A percentile compares a stretch with the other conserved stretches of the same genome.
These are phyloP conservation scores for Moniliophthora roreri DNA, from an alignment of 1,284 basidiomycete genomes.

Conservation along the genomic window DNA sequence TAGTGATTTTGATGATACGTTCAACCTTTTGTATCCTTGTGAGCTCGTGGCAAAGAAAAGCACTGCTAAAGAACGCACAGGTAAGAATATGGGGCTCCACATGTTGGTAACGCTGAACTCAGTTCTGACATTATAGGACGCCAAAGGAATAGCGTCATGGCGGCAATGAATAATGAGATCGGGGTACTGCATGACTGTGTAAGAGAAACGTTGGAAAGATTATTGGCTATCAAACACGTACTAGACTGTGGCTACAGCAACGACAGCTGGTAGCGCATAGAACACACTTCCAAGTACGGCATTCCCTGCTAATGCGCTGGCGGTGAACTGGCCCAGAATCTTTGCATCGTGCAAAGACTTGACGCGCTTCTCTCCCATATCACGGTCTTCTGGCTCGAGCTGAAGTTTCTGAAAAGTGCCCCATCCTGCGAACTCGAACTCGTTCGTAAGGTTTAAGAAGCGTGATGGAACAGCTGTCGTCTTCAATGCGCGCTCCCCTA, in stretches of 20 bases:
- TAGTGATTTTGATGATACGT: slow-evolving; percentile 58
- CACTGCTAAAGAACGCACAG: slow-evolving; percentile 35
- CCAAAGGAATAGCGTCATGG: slow-evolving; percentile 62
- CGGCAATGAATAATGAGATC: slow-evolving; percentile 60
- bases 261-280: slow-evolving; percentile 67
- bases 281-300: slow-evolving; percentile 70
- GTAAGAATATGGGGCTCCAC: slow-evolving; percentile 70
- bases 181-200: slow-evolving; percentile 50
- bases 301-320: slow-evolving; percentile 65
- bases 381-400: slow-evolving; percentile 37
- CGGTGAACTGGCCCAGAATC: slow-evolving; percentile 55
- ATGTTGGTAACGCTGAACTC: slow-evolving; percentile 62
- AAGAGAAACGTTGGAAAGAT: not conserved
- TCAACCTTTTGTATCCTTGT: slow-evolving; percentile 43
- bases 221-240: slow-evolving; percentile 26
- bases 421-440: slow-evolving; percentile 71
- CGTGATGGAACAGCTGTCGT: slow-evolving; percentile 49
- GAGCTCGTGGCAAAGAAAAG: not conserved
- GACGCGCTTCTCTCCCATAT: slow-evolving; percentile 36
- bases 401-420: slow-evolving; percentile 47
- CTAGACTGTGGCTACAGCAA: slow-evolving; percentile 58
- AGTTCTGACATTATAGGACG: slow-evolving; percentile 72
- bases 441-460: slow-evolving; percentile 61
- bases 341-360: slow-evolving; percentile 30
- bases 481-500: slow-evolving; percentile 45